A percentile compares a stretch with the other conserved stretches of the same genome.
Conservation (phyloP, 805 yeast species). For the Hanseniaspora mollemarum region DNA sequence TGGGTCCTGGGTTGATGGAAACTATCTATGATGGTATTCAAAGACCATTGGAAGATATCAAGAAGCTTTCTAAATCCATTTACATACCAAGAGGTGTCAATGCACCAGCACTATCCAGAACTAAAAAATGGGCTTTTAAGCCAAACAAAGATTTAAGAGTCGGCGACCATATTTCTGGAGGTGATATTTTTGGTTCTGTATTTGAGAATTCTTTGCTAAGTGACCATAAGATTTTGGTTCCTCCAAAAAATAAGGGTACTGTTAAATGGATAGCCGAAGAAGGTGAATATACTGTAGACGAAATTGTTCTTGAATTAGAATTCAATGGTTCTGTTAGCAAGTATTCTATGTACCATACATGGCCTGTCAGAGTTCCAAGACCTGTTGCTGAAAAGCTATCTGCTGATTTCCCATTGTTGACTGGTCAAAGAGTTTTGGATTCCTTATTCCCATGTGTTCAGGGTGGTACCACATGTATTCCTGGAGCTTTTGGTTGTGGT, state of each 20-base stretch:
- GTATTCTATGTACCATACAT: conserved; percentile 92
- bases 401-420: conserved; percentile 88
- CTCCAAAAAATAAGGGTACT: conserved; percentile 98
- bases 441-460: conserved; percentile 97
- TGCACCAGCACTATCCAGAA: conserved; percentile 87
- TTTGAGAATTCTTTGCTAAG: conserved; percentile 86
- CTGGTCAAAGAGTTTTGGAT: conserved; percentile 98
- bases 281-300: conserved; percentile 87
- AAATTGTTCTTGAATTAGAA: conserved; percentile 82
- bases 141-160: conserved; percentile 61
- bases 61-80: conserved; percentile 76
- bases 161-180: conserved; percentile 97
- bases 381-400: conserved; percentile 90
- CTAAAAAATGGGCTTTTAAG: conserved; percentile 69
- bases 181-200: conserved; percentile 89
- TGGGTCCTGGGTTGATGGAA: conserved; percentile 99
- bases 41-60: conserved; percentile 92
- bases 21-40: conserved; percentile 99
- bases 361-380: conserved; percentile 99
- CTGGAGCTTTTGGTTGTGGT: conserved; percentile 99
- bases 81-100: conserved; percentile 98
- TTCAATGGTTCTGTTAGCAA: conserved; percentile 73
- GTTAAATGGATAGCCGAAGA: conserved; percentile 77
- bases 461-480: conserved; percentile 99
- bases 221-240: conserved; percentile 87